Evolutionary conservation across 148 eudicot species (phyloP), one percentile per base, ranked within the genome.

Genomic region (Rhododendron kiyosumense): DNA sequence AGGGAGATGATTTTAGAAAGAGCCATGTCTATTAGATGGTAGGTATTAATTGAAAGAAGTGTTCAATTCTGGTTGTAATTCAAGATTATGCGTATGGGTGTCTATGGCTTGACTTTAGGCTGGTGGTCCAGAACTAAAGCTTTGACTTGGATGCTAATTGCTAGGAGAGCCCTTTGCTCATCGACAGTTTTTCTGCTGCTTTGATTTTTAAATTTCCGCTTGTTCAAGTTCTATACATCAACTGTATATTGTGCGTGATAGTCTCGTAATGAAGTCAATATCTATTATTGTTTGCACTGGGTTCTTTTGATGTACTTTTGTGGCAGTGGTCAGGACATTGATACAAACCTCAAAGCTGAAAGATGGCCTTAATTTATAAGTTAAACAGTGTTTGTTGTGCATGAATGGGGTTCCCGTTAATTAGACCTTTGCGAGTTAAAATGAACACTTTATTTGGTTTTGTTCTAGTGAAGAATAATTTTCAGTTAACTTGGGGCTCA

Each of bases 1-100:
- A 38, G 82, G 46, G 8, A 12, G 52, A 83, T 10, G 8, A 65
- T 81, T 48, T 67, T n/a, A 57, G 38, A 61, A 18, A 10, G 46
- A 79, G 57, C 65, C 71, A 20, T 24, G 30, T 17, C 71, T 73
- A 73, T 46, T 34, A n/a, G 46, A 34, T 18, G 57, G 20, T 49
- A 3, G 34, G 34, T 74, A 5, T 65, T 34, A 49, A 34, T 74
- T 11, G 49, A 5, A 22, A 51, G 11, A 74, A 22, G n/a, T 17
- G 8, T 54, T 41, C 24, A 30, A 76, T 5, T 61, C 77, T 82
- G 36, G 43, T 83, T 71, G 30, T 54, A 11, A 54, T 13, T 82
- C 28, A 76, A 77, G 88, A 49, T 81, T n/a, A 83, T 69, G 84
- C 45, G 20, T 49, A n/a, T 71, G n/a, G 28, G 59, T 67, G 79